These are phyloP conservation scores for Fusarium sp. DNA, from an alignment of 2,329 filamentous ascomycete genomes.

Conservation along the genomic window DNA sequence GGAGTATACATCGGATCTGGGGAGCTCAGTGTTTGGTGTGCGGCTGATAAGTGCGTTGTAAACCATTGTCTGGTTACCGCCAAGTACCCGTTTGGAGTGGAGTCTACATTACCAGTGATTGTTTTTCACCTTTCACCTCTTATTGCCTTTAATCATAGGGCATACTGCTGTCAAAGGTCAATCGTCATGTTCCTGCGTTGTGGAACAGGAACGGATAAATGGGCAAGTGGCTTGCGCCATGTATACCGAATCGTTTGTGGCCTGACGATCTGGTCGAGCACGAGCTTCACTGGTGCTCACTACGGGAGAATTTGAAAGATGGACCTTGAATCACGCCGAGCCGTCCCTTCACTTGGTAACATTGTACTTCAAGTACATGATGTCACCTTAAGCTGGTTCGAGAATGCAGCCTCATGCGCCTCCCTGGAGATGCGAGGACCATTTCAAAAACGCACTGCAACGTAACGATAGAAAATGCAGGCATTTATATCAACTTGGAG, in stretches of 20 bases:
- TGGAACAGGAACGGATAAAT: neutral
- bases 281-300: neutral
- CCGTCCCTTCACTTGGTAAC: neutral
- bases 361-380: neutral
- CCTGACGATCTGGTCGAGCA: conserved; percentile 11
- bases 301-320: neutral
- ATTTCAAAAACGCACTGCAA: conserved; percentile 8
- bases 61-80: neutral
- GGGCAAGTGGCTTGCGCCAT: conserved; percentile 9
- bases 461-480: neutral
- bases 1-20: neutral
- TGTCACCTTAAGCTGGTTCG: conserved; percentile 11
- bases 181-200: neutral
- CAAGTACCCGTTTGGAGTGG: neutral
- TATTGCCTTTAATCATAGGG: conserved; percentile 5
- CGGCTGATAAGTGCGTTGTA: conserved; percentile 4
- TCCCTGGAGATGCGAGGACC: neutral
- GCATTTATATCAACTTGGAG: neutral
- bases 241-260: conserved; percentile 1
- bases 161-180: neutral
- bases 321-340: neutral
- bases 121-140: neutral
- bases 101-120: neutral
- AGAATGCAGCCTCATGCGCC: conserved; percentile 28
- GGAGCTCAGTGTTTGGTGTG: neutral